phyloP scores from a whole-genome alignment of 192 early-diverging fungal species.

The Podila minutissima region DNA sequence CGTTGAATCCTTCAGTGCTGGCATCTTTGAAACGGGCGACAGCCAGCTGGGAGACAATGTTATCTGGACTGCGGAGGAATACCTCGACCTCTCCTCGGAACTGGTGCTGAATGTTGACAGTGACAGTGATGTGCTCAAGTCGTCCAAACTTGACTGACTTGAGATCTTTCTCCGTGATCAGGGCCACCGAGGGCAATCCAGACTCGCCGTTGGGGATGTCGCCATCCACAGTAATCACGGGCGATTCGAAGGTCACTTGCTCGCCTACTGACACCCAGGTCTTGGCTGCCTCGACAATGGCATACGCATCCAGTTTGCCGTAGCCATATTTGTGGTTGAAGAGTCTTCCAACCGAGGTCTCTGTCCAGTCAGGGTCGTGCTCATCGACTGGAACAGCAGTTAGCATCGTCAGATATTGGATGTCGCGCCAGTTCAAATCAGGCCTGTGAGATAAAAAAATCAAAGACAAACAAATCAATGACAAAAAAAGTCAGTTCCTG shows the following conservation, averaged over 20 bases:
- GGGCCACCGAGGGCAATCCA: constrained; percentile 50
- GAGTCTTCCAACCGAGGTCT: constrained; percentile 68
- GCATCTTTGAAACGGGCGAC: constrained; percentile 68
- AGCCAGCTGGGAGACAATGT: constrained; percentile 73
- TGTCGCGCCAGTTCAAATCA: constrained; percentile 90
- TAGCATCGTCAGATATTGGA: constrained; percentile 84
- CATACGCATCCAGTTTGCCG: constrained; percentile 86
- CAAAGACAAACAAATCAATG: too few species aligned
- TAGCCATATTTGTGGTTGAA: constrained; percentile 95
- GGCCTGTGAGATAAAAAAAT: constrained; percentile 62
- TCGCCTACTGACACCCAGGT: constrained; percentile 66
- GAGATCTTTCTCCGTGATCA: constrained; percentile 65
- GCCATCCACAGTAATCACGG: constrained; percentile 52
- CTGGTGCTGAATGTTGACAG: constrained; percentile 78
- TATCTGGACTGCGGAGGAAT: constrained; percentile 73
- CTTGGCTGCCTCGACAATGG: constrained; percentile 79
- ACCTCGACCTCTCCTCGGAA: constrained; percentile 85
- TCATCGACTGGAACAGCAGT: constrained; percentile 76
- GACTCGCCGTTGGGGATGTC: constrained; percentile 61
- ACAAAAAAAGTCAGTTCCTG: not conserved
- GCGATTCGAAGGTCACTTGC: constrained; percentile 66
- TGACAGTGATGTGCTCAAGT: constrained; percentile 89
- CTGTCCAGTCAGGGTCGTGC: constrained; percentile 76
- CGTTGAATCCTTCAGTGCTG: constrained; percentile 71
- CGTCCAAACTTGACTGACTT: constrained; percentile 62